Base-by-base conservation (phyloP, 495 filamentous ascomycete genomes). In the Oidiodendron maius region DNA sequence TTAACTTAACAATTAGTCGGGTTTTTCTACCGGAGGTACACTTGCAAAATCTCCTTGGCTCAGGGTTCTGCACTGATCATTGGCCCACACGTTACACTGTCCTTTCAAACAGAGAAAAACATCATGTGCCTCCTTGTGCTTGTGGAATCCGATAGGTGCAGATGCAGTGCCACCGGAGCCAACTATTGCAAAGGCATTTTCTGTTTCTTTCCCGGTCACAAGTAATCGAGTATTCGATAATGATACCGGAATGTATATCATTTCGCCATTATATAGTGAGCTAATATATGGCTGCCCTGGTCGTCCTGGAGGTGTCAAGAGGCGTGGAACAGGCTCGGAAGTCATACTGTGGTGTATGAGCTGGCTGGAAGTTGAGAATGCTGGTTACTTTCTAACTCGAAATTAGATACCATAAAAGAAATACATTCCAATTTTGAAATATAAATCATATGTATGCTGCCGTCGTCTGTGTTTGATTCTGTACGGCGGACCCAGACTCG, bases 11-110 rank as follows among this genome's bases (percentile, higher is more conserved):
- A 42, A n/a, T n/a, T n/a, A n/a, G 13, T 40, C 28, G 17, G 38
- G 41, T 30, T 40, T 11, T 55, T 60, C 34, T 60, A 71, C 68
- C 30, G 71, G 71, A 53, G 71, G 71, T 11, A 73, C 63, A 55
- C 70, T 70, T 8, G 71, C 71, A 61, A 72, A 75, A 52, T 75
- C 71, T 17, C 70, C 71, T 0, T 70, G 69, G 0, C 59, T 65
- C 58, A 75, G 54, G 41, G 68, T 63, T 3, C 70, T 60, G 41
- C 67, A 71, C 44, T 69, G 63, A 40, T 68, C 66, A 13, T 67
- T 68, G 37, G 69, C 71, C 68, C 68, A 75, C 15, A 75, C 57
- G 50, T 72, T 72, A 40, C 73, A 44, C 40, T 58, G 66, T 2
- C 71, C 71, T 45, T 72, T 72, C 0, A 65, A 69, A 13, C 70